A percentile compares a stretch with the other conserved stretches of the same genome.
These are phyloP conservation scores for Escovopsis sp. DNA, from an alignment of 2,329 filamentous ascomycete genomes.

Conservation along the genomic window DNA sequence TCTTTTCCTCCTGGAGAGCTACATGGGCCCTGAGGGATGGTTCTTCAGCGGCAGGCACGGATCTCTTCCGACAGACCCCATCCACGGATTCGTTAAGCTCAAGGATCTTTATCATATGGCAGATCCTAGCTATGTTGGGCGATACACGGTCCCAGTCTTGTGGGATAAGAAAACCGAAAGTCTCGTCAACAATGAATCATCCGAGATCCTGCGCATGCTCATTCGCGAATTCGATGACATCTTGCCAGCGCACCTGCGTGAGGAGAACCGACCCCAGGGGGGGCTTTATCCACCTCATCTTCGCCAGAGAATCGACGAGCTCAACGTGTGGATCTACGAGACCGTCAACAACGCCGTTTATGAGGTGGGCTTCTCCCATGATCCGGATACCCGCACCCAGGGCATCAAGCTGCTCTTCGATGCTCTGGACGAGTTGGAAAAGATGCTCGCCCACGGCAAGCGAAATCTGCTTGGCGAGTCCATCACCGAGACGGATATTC, in stretches of 20 bases:
- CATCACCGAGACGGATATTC: constrained; percentile 55
- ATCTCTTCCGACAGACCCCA: constrained; percentile 37
- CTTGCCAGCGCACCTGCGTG: constrained; percentile 35
- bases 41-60: constrained; percentile 29
- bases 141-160: constrained; percentile 60
- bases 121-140: constrained; percentile 49
- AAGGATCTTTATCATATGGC: constrained; percentile 56
- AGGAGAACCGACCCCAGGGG: constrained; percentile 30
- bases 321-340: constrained; percentile 53
- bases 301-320: constrained; percentile 40
- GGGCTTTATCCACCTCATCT: constrained; percentile 43
- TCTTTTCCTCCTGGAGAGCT: constrained; percentile 53
- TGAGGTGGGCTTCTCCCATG: constrained; percentile 47
- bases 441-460: constrained; percentile 29
- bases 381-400: constrained; percentile 50
- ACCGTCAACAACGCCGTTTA: constrained; percentile 35
- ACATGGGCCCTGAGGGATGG: constrained; percentile 45
- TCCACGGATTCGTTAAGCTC: constrained; percentile 51
- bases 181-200: constrained; percentile 72
- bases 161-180: constrained; percentile 52
- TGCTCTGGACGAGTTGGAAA: constrained; percentile 48
- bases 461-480: constrained; percentile 47
- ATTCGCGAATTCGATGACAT: constrained; percentile 56
- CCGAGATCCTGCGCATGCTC: constrained; percentile 74
- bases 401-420: constrained; percentile 45